These are phyloP conservation scores for Mrakia blollopis DNA, from an alignment of 768 basidiomycete genomes.

Conservation along the genomic window DNA sequence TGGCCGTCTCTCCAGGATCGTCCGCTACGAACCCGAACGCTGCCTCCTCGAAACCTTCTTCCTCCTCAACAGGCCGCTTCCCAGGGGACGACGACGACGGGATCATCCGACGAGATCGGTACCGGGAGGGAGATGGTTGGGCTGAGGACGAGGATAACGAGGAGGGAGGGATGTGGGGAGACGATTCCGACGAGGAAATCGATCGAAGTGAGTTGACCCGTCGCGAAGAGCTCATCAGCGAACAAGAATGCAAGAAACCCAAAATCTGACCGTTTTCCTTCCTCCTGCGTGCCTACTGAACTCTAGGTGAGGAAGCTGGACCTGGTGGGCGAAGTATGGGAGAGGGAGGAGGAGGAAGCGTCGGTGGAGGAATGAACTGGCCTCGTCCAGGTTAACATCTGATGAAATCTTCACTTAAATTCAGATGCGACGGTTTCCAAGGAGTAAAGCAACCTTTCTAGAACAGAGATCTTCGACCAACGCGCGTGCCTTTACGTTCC, in stretches of 20 bases:
- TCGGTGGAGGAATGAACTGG: constrained; percentile 4
- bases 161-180: constrained; percentile 32
- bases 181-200: constrained; percentile 30
- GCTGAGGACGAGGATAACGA: constrained; percentile 28
- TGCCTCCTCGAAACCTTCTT: background rate
- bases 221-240: background rate
- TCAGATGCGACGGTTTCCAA: background rate
- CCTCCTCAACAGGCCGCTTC: background rate
- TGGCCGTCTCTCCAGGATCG: constrained; percentile 35
- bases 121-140: constrained; percentile 23
- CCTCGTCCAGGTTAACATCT: background rate
- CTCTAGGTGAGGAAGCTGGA: constrained; percentile 7
- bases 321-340: constrained; percentile 15
- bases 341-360: background rate
- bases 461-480: no score
- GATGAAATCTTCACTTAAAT: no score
- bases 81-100: constrained; percentile 34
- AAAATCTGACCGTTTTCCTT: background rate
- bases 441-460: background rate
- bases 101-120: constrained; percentile 30
- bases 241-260: background rate
- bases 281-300: background rate
- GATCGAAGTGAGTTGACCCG: constrained; percentile 28
- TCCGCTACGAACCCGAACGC: constrained; percentile 23
- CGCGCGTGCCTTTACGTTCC: background rate